Percentiles rank a stretch among this genome's conserved stretches.
phyloP scores from a whole-genome alignment of 331 rosid species.

The Stylosanthes scabra region DNA sequence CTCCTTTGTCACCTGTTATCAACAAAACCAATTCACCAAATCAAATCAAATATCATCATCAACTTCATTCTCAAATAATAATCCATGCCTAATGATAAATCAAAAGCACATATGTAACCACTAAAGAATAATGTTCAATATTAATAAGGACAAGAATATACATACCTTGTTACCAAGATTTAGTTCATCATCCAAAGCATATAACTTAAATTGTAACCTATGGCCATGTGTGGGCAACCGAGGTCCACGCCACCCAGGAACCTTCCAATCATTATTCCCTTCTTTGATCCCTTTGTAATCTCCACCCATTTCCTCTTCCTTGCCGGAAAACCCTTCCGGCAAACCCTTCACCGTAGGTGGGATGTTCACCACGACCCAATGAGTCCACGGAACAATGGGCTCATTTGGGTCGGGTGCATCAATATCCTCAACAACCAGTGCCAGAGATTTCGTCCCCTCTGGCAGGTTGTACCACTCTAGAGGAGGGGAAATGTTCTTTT shows the following conservation, averaged over 20 bases:
- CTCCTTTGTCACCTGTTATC: conserved; percentile 70
- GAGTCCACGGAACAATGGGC: conserved; percentile 75
- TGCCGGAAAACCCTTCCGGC: conserved; percentile 80
- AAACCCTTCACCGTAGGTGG: conserved; percentile 56
- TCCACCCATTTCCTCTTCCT: conserved; percentile 56
- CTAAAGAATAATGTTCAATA: background rate
- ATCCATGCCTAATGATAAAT: too few species aligned
- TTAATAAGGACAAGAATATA: background rate
- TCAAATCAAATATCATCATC: background rate
- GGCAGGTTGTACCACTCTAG: conserved; percentile 91
- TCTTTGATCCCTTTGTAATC: conserved; percentile 60
- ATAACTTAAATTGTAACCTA: conserved; percentile 69
- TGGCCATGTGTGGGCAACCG: conserved; percentile 73
- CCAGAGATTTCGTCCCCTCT: conserved; percentile 63
- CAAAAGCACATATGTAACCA: background rate
- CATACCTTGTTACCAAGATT: conserved; percentile 72
- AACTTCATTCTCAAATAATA: background rate
- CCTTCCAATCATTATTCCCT: conserved; percentile 67
- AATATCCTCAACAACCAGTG: conserved; percentile 73
- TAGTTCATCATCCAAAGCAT: conserved; percentile 70
- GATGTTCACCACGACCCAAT: conserved; percentile 77
- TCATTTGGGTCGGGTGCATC: conserved; percentile 68
- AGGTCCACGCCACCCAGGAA: conserved; percentile 82
- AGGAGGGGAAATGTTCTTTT: conserved; percentile 78
- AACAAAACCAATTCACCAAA: conserved; percentile 13